Evolutionary conservation across 2,329 filamentous ascomycete genomes (phyloP).

Genomic region (Akanthomyces lecanii): DNA sequence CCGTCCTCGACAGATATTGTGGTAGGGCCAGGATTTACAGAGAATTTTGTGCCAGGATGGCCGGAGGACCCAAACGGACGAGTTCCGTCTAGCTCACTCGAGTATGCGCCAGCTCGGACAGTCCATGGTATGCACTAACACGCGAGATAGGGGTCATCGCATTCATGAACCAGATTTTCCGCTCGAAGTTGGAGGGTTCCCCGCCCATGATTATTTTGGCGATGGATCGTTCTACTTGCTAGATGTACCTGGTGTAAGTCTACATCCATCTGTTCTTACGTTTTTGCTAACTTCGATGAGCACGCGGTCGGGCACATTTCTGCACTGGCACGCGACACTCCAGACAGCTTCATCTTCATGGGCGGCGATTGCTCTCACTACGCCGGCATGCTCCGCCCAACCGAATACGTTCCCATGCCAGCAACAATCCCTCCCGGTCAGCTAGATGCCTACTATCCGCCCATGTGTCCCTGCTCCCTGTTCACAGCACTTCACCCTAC

Average conservation of each 20-base stretch:
- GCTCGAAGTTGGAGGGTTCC: conserved; percentile 33
- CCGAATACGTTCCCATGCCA: conserved; percentile 31
- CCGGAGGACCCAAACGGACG: conserved; percentile 35
- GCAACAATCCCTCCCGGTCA: conserved; percentile 21
- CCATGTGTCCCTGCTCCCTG: conserved; percentile 1
- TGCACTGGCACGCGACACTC: conserved; percentile 36
- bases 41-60: conserved; percentile 42
- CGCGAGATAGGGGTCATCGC: conserved; percentile 21
- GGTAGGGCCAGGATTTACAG: conserved; percentile 49
- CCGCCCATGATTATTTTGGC: conserved; percentile 38
- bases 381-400: conserved; percentile 34
- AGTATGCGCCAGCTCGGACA: conserved; percentile 17
- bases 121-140: not conserved
- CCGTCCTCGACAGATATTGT: conserved; percentile 42
- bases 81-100: conserved; percentile 34
- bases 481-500: conserved; percentile 4
- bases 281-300: not conserved
- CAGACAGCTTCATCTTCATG: conserved; percentile 38
- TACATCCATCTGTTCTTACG: not conserved
- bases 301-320: conserved; percentile 40
- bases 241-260: conserved; percentile 33
- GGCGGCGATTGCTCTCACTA: conserved; percentile 42
- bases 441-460: not conserved
- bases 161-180: conserved; percentile 28
- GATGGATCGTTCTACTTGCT: conserved; percentile 40